Conservation (phyloP, 148 eudicot species). For the Rhododendron henanense region DNA sequence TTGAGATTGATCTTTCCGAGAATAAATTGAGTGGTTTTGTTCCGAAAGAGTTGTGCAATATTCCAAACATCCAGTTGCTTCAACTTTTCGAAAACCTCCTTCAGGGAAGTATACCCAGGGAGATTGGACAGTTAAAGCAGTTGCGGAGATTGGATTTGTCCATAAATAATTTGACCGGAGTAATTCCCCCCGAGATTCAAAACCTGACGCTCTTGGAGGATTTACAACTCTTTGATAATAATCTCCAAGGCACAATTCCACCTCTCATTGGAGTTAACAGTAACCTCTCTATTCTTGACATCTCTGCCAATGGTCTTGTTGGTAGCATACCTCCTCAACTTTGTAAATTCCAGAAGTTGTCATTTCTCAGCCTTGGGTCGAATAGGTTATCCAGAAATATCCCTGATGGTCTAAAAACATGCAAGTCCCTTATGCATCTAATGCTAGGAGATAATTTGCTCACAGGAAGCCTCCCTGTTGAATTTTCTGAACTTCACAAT, state of each 20-base stretch:
- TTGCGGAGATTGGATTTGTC: slow-evolving; percentile 40
- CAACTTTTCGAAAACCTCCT: slow-evolving; percentile 51
- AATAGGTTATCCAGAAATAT: slow-evolving; percentile 48
- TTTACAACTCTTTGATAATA: slow-evolving; percentile 52
- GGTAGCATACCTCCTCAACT: slow-evolving; percentile 42
- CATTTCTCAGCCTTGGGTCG: slow-evolving; percentile 48
- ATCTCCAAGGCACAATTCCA: slow-evolving; percentile 44
- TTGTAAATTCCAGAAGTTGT: slow-evolving; percentile 39
- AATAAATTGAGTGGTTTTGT: slow-evolving; percentile 36
- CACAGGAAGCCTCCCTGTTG: slow-evolving; percentile 42
- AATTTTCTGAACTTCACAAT: slow-evolving; percentile 35
- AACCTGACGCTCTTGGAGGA: slow-evolving; percentile 33
- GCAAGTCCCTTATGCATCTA: slow-evolving; percentile 40
- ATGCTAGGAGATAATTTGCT: slow-evolving; percentile 52
- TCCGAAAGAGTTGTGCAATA: slow-evolving; percentile 33
- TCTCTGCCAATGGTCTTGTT: slow-evolving; percentile 40
- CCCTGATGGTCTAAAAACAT: slow-evolving; percentile 41
- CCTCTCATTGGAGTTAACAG: slow-evolving; percentile 37
- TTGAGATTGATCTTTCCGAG: slow-evolving; percentile 55
- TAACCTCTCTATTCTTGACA: slow-evolving; percentile 40
- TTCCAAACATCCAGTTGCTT: slow-evolving; percentile 40
- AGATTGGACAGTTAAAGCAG: slow-evolving; percentile 34
- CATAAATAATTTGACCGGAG: slow-evolving; percentile 47
- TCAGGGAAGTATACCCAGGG: slow-evolving; percentile 41
- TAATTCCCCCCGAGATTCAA: slow-evolving; percentile 39